Base-by-base conservation (phyloP, 352 stramenopile genomes). In the Achlya hypogyna region DNA sequence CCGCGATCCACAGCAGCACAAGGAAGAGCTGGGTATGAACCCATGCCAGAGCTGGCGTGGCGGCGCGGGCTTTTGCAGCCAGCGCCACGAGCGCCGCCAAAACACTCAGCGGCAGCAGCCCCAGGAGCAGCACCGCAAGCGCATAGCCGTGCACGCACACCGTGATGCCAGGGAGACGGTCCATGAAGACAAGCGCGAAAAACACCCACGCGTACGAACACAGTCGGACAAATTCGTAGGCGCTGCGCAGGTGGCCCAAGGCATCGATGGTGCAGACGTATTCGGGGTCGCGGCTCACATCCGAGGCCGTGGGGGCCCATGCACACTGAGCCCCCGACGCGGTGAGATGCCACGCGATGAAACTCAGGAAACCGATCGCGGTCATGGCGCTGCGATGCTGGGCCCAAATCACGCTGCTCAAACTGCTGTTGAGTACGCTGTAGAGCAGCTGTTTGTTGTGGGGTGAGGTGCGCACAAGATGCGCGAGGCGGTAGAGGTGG, bases 11-110 rank as follows among this genome's bases (percentile, higher is more conserved):
- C 16, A 56, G n/a, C 10, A 35, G 25, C 16, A 35, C n/a, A 12
- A 56, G n/a, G 25, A 56, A 56, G 25, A 56, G 31, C 31, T 56
- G 49, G 31, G 12, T 56, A n/a, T 56, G 49, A 10, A 56, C 25
- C 25, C 25, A 35, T 10, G 49, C 8, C 49, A 56, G 31, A 12
- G 10, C 16, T 10, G 10, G 14, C 25, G 10, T 22, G 16, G 16
- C 10, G 2, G 49, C 31, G 25, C 49, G 49, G 31, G 25, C 10
- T 38, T 8, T 10, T 16, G 12, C 16, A 20, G 18, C 10, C 49
- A 22, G 10, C 10, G 3, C 49, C 2, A 56, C n/a, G 12, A 56
- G 12, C 10, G 16, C 16, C 2, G 49, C 49, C 25, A 12, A 38
- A 9, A 56, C 2, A 1, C 12, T 16, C 3, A 56, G 31, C 25